Evolutionary conservation across 2,329 filamentous ascomycete species (phyloP), one percentile per base, ranked within the genome.

Genomic region (Claviceps spartinae): DNA sequence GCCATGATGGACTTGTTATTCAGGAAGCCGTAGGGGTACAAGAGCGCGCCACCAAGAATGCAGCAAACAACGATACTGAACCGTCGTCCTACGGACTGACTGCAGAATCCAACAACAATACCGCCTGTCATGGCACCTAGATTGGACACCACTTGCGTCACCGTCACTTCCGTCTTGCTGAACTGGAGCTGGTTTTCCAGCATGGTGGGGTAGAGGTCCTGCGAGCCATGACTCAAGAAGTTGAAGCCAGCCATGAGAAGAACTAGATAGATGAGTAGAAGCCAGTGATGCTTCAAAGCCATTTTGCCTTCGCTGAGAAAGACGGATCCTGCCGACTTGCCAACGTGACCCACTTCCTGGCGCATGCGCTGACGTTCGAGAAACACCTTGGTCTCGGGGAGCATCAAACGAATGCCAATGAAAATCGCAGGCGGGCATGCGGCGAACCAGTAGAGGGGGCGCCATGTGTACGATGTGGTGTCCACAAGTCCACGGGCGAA

Each of bases 211-310:
- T 82, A 82, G 30, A 82, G 63, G 58, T 81, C 78, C 64, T 86
- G 67, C 22, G 80, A 85, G 51, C 86, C 86, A 63, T 90, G 86
- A 18, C 82, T 86, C 85, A 93, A 89, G 63, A 93, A 94, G 69
- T 94, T 95, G 73, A 95, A 93, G 4, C 88, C 88, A 1, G 87
- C 84, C 87, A 94, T 94, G 41, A 95, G 73, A 20, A 95, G 72
- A 6, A 95, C 86, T 53, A 95, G 73, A 68, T 95, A 95, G 38
- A 82, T 71, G 52, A 95, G 72, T 2, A 94, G 67, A 14, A 88
- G 57, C 89, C 89, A 95, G 67, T 95, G 87, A 11, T 80, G 78
- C 66, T 80, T 83, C 34, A 95, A 62, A 0, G 88, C 88, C 0
- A 90, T 79, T 60, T 86, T 86, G 55, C 86, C 88, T 67, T 95